Percentiles rank a stretch among this genome's conserved stretches.
These are phyloP conservation scores for Phytophthora pini DNA, from an alignment of 352 stramenopile species.

Conservation along the genomic window DNA sequence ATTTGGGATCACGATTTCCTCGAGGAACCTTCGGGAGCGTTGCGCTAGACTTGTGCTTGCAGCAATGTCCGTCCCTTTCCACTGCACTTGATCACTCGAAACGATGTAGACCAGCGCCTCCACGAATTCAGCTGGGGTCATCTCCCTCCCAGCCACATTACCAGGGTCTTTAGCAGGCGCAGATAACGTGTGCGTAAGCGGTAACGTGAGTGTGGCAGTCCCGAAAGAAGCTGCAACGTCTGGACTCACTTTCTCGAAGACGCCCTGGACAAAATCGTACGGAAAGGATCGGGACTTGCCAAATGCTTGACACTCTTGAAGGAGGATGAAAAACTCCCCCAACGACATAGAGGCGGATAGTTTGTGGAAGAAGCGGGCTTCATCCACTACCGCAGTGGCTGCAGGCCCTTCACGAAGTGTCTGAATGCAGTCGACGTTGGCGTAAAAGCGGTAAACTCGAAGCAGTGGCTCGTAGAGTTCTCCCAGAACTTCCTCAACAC, in stretches of 20 bases:
- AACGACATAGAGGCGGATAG: conserved; percentile 73
- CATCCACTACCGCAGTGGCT: conserved; percentile 24
- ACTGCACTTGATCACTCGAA: conserved; percentile 44
- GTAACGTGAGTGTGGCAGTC: conserved; percentile 21
- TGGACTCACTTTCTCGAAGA: conserved; percentile 63
- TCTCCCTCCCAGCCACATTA: conserved; percentile 36
- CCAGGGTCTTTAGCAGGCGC: conserved; percentile 22
- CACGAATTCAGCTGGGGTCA: conserved; percentile 74
- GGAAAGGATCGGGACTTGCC: conserved; percentile 55
- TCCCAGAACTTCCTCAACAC: conserved; percentile 47
- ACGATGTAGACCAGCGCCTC: conserved; percentile 67
- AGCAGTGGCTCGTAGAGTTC: conserved; percentile 56
- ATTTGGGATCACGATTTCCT: conserved; percentile 59
- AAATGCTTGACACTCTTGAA: conserved; percentile 78
- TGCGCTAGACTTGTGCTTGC: conserved; percentile 33
- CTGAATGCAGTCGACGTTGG: conserved; percentile 48
- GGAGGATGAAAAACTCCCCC: conserved; percentile 64
- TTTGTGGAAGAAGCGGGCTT: conserved; percentile 72
- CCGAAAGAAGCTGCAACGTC: conserved; percentile 42
- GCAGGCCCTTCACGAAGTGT: not conserved
- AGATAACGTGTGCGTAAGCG: conserved; percentile 29
- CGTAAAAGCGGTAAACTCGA: conserved; percentile 64
- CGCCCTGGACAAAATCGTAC: conserved; percentile 60
- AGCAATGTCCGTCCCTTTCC: conserved; percentile 7
- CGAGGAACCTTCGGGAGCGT: conserved; percentile 54